Conservation (phyloP, 495 filamentous ascomycete species). For the Aspergillus leporis region DNA sequence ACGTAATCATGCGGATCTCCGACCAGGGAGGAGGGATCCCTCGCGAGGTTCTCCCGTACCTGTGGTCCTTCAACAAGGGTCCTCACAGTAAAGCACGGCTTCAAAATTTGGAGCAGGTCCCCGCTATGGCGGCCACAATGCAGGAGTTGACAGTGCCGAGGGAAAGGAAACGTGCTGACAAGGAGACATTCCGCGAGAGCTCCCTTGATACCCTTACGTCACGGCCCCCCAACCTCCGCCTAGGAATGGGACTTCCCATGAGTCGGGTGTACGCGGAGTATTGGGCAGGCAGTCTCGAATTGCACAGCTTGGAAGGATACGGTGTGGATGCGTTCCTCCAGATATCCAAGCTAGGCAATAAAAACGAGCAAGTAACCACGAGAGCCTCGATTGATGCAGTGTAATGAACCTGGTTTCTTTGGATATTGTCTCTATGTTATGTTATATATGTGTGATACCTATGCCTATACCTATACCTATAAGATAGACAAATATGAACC, state of each 20-base stretch:
- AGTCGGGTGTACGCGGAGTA: constrained; percentile 97
- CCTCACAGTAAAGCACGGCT: constrained; percentile 71
- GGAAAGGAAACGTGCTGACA: constrained; percentile 30
- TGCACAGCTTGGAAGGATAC: constrained; percentile 94
- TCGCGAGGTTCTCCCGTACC: constrained; percentile 76
- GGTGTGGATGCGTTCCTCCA: constrained; percentile 97
- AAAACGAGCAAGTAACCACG: constrained; percentile 93
- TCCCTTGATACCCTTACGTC: constrained; percentile 78
- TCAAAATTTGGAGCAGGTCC: constrained; percentile 81
- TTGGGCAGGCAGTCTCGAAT: constrained; percentile 90
- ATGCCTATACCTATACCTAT: background rate
- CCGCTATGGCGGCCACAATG: constrained; percentile 91
- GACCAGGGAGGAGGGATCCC: constrained; percentile 94
- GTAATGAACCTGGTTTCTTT: constrained; percentile 36
- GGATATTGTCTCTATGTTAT: background rate
- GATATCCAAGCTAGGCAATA: constrained; percentile 96
- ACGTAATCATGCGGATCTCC: constrained; percentile 94
- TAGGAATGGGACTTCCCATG: constrained; percentile 94
- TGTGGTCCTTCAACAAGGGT: constrained; percentile 97
- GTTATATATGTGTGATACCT: background rate
- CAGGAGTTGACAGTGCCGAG: constrained; percentile 67
- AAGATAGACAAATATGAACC: background rate
- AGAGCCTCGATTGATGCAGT: constrained; percentile 88
- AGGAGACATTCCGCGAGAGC: constrained; percentile 48
- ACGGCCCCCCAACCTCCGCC: constrained; percentile 79